These are phyloP conservation scores for Massarina eburnea DNA, from an alignment of 2,329 filamentous ascomycete species.

Conservation along the genomic window DNA sequence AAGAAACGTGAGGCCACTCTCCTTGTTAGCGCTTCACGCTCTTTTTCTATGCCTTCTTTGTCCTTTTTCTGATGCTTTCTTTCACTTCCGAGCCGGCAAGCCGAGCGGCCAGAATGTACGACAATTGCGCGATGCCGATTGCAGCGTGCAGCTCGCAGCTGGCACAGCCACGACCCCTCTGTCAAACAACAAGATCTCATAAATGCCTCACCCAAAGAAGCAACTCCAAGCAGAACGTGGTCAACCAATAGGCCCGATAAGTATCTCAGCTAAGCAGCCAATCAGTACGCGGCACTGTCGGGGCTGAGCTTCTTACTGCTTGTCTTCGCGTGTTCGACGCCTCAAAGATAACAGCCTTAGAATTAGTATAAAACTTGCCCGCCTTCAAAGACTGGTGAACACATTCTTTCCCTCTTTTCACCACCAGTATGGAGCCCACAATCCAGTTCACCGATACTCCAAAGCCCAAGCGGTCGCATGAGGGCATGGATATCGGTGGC, in stretches of 20 bases:
- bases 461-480: conserved; percentile 11
- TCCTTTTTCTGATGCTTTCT: too few species aligned
- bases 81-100: too few species aligned
- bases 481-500: conserved; percentile 18
- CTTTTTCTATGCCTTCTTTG: too few species aligned
- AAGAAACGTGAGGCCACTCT: too few species aligned
- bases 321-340: conserved; percentile 17
- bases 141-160: too few species aligned
- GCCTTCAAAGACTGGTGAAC: conserved; percentile 4
- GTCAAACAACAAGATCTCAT: conserved; percentile 2
- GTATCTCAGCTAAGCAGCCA: conserved; percentile 16
- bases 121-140: not conserved
- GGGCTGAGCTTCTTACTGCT: conserved; percentile 21
- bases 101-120: not conserved
- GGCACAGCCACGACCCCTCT: conserved; percentile 12
- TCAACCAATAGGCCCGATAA: conserved; percentile 18
- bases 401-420: not conserved
- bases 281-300: conserved; percentile 14
- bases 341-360: conserved; percentile 18
- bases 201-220: conserved; percentile 15
- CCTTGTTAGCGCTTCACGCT: too few species aligned
- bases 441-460: conserved; percentile 22
- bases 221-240: conserved; percentile 10
- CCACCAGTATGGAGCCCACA: conserved; percentile 22
- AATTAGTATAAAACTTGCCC: conserved; percentile 10